Evolutionary conservation across 305 asterid species (phyloP).

Genomic region (Fraxinus velutina): DNA sequence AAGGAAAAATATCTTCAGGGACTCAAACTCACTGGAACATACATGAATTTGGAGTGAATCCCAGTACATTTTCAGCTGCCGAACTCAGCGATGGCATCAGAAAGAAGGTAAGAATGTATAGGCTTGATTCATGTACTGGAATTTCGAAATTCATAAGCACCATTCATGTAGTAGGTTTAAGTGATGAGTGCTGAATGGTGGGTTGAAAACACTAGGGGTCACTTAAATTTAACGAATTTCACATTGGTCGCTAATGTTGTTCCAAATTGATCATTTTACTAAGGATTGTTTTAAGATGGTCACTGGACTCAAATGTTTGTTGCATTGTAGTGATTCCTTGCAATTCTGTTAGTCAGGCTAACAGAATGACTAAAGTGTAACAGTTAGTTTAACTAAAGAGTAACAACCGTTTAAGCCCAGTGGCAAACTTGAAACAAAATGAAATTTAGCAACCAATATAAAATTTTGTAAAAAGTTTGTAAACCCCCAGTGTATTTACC

Average conservation of each 20-base stretch:
- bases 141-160: not conserved
- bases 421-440: not conserved
- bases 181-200: not conserved
- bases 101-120: not conserved
- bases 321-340: not conserved
- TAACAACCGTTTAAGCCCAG: not conserved
- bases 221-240: not conserved
- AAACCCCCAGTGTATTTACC: not conserved
- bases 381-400: not conserved
- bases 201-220: not conserved
- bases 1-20: not conserved
- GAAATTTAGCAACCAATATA: not conserved
- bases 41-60: constrained; percentile 1
- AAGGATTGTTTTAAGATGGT: not conserved
- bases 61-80: not conserved
- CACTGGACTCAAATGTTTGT: not conserved
- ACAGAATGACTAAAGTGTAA: not conserved
- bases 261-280: not conserved
- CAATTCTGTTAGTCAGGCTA: not conserved
- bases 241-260: not conserved
- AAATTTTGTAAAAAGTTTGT: not conserved
- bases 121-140: not conserved
- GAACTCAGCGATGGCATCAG: not conserved
- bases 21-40: not conserved
- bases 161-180: too few relatives aligned